Evolutionary conservation across 495 filamentous ascomycete genomes (phyloP), one percentile per base, ranked within the genome.

Genomic region (Aspergillus homomorphus): DNA sequence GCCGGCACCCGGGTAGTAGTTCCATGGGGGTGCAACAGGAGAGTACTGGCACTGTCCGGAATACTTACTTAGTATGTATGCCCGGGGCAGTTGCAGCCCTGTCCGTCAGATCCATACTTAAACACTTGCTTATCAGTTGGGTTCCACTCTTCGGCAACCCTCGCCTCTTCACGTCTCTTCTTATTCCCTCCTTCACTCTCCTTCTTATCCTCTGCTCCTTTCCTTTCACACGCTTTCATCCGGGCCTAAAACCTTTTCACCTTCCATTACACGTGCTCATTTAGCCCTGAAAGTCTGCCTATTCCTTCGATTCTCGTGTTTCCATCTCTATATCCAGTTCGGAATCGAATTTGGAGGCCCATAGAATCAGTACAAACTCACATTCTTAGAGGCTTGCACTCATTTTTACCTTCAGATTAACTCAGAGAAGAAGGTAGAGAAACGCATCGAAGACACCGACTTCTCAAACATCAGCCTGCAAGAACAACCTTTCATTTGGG

Each of bases 401-500:
- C 4, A n/a, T n/a, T n/a, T 38, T 12, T 38, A 12, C 2, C 15
- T 2, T 10, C 33, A 38, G 12, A 5, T 6, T 38, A 14, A 38
- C 4, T 38, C 33, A 38, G 33, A 2, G 33, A 38, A 38, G 33
- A 38, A 38, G 12, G 12, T 5, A 38, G 2, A 45, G n/a, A n/a
- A 10, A 10, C 22, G 21, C 4, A 18, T n/a, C 7, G 16, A 22
- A 49, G 58, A 38, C 20, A 56, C 43, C 45, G 18, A 51, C 19
- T 2, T 45, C 46, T 1, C 48, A 6, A 48, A 42, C 42, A 59
- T 43, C 24, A 23, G 48, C 54, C 22, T 15, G 49, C 2, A 58
- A 52, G 14, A 43, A 53, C n/a, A 53, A 56, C 3, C n/a, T 42
- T 16, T 44, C 20, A 28, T 46, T 48, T 56, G 30, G 30, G 22